A percentile compares a stretch with the other conserved stretches of the same genome.
phyloP scores from a whole-genome alignment of 1,284 basidiomycete genomes.

The Polyporus tsugae region DNA sequence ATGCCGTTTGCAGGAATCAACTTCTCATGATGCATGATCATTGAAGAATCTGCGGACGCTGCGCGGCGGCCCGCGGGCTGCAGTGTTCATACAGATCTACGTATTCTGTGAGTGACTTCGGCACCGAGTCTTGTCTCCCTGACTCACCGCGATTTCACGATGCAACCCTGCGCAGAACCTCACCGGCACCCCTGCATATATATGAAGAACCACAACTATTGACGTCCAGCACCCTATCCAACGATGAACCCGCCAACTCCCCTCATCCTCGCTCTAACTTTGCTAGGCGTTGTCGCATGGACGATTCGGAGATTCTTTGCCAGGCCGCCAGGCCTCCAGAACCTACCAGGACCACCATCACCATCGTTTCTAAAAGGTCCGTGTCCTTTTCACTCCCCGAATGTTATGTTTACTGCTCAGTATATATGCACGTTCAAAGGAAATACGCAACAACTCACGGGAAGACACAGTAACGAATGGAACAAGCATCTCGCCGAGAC shows the following conservation, averaged over 20 bases:
- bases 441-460: constrained; percentile 27
- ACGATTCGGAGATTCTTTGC: neutral
- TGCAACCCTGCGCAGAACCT: neutral
- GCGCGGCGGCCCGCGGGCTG: neutral
- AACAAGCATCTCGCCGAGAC: constrained; percentile 17
- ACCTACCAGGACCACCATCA: constrained; percentile 2
- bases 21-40: too few species aligned
- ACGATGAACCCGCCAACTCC: neutral
- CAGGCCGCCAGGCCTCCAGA: neutral
- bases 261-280: neutral
- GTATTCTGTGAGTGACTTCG: too few species aligned
- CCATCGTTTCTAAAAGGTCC: constrained; percentile 5
- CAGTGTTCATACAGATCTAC: neutral
- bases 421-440: neutral
- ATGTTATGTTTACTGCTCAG: neutral
- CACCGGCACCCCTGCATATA: neutral
- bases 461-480: constrained; percentile 32
- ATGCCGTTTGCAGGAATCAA: neutral
- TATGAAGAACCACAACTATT: neutral
- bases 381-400: neutral
- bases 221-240: neutral
- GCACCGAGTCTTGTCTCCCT: neutral
- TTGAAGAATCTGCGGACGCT: too few species aligned
- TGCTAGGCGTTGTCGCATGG: neutral
- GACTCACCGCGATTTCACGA: neutral